Evolutionary conservation across 768 basidiomycete genomes (phyloP), one percentile per base, ranked within the genome.

Genomic region (Tricholoma sp.): DNA sequence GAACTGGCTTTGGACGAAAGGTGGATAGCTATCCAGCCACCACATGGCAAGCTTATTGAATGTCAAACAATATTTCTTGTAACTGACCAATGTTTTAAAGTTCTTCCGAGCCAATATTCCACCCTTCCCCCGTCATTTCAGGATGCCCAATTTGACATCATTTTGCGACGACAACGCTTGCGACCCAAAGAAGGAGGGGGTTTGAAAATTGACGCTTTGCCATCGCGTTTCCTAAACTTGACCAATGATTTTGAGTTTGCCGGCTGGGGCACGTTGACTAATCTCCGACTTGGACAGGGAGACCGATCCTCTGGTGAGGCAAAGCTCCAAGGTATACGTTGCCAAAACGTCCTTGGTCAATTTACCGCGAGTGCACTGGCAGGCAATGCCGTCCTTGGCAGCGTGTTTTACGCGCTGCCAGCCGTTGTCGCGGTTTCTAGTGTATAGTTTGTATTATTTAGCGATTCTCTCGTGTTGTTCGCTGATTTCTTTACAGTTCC

Each of bases 381-480:
- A 12, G 86, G 85, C 18, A 84, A 86, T 64, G 83, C 83, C 31
- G 76, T 89, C 18, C 72, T 88, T 34, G 84, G 87, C 45, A 80
- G 85, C 56, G 80, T 86, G 1, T 87, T 86, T 60, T 88, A 89
- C 58, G 79, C 87, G 9, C 68, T 89, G 22, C 88, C 88, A 14
- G 83, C 80, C 0, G 82, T 89, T 1, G 79, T 84, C 19, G 79
- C 76, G 0, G 79, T 83, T 18, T 76, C 81, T 3, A 79, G 83
- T 18, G 74, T 89, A n/a, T 88, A 83, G 85, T 85, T 61, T 56
- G 14, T 21, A 18, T 27, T 55, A 52, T 55, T 18, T 18, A 24
- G 9, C 31, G 8, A 16, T 35, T 45, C 18, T 22, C 59, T 41
- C 24, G 18, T 19, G 37, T 31, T 39, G 31, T 4, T 8, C 24